Evolutionary conservation across 768 basidiomycete genomes (phyloP), one percentile per base, ranked within the genome.

Genomic region (Dendrothele bispora): DNA sequence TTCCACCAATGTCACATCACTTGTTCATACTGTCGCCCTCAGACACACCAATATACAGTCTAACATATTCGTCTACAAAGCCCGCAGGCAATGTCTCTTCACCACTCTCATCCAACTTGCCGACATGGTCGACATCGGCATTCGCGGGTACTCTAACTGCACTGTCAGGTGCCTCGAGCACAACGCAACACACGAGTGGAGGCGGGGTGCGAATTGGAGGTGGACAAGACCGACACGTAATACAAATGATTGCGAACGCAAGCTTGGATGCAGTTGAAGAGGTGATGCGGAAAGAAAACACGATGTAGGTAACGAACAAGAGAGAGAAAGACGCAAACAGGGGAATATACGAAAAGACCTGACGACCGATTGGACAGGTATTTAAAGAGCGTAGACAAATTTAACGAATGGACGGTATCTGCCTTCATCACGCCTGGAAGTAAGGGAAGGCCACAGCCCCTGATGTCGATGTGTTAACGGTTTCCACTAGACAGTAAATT

Each of bases 231-330:
- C 76, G 90, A 44, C 93, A 97, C 78, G 91, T 99, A 50, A 90
- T 95, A 59, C 95, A 98, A 74, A 97, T 99, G 91, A 93, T 98
- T 61, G 95, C 95, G 18, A 95, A 98, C 66, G 93, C 92, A 42
- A 93, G 91, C 59, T 70, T 99, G 65, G 97, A 99, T 69, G 84
- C 86, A 58, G 82, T 99, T 50, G 97, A 99, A 60, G 97, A 99
- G 60, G 80, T 88, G 38, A 91, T 91, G 82, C 78, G 86, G 55
- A 84, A 83, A 57, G 90, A 91, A 61, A 82, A 76, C 54, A 70
- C 77, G 51, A 92, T 92, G 91, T 90, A 66, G 56, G 86, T 74
- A 30, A n/a, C 25, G 11, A 15, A 4, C 18, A n/a, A 38, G 38
- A 21, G 21, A 7, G 11, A n/a, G 7, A 12, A 17, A 7, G 24